Base-by-base conservation (phyloP, 805 yeast genomes). In the Saccharomycopsis guyanensis region DNA sequence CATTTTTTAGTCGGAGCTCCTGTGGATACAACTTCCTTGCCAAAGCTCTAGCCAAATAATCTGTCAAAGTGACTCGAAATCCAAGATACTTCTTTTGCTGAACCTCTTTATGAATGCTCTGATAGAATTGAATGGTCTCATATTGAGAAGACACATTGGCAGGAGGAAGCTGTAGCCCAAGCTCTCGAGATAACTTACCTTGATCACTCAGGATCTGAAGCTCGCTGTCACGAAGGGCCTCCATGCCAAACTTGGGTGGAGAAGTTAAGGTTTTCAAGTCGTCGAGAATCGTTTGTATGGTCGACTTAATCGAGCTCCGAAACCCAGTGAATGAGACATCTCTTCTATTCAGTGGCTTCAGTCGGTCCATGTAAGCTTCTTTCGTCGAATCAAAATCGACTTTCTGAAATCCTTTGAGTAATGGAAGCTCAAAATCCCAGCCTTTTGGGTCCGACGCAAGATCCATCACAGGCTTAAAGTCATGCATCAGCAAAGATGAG, bases 11-110 rank as follows among this genome's bases (percentile, higher is more conserved):
- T n/a, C n/a, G n/a, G n/a, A n/a, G n/a, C n/a, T n/a, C n/a, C 73
- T 72, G 66, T 20, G 58, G 53, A 69, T 87, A 78, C 50, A 76
- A 62, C 32, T 63, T 66, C 47, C 74, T 64, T 2, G 76, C 65
- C 31, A 80, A 62, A 0, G 84, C 85, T 50, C 78, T 65, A 0
- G 84, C 86, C 82, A 84, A 77, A 55, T 79, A 80, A 55, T 80
- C 86, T 0, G 85, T 80, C 36, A 80, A 66, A 0, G 84, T 75
- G 0, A 78, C 62, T 16, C 70, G 69, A 54, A 73, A 76, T 0
- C 85, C 85, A 2, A 69, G 65, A 13, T 60, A 53, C 51, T 71
- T 76, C 53, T 80, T 78, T 2, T 71, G 58, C 32, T 75, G 62
- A 0, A 78, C 79, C 49, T 75, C 79, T 12, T 65, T 56, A 52